Base-by-base conservation (phyloP, 1,284 basidiomycete species). In the Bondarzewia mesenterica region DNA sequence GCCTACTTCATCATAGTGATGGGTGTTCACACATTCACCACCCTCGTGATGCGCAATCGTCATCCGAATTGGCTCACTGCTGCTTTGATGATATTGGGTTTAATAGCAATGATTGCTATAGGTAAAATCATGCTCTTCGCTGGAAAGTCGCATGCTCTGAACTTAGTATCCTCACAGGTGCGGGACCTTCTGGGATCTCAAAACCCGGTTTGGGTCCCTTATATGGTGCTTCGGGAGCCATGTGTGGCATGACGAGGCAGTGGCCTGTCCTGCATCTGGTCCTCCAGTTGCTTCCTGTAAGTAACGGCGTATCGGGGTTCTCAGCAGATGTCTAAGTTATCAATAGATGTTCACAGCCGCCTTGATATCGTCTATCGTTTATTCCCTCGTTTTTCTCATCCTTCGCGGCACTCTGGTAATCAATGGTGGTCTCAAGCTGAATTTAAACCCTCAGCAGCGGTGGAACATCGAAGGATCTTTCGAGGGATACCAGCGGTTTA, bases 1-100 rank as follows among this genome's bases (percentile, higher is more conserved):
- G 79, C 77, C 8, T 86, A 77, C 65, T 88, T 86, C 60, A 81
- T 77, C 1, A 68, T 76, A 6, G 68, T 73, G 8, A 81, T 85
- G 51, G 79, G 77, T 2, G 57, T 84, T n/a, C 85, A 88, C 60
- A 77, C 80, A 0, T 82, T 86, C 66, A 74, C 71, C 54, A 77
- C 80, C 16, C 67, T 87, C 38, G 78, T 82, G 7, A 65, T 86
- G 46, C 71, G 70, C 47, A 69, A 69, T 51, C 72, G 72, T 26
- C 75, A 78, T 53, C 73, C 77, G 7, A 56, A 62, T 8, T 70
- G 77, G 63, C 61, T 77, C 20, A 76, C 72, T 52, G 58, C 62
- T 46, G 22, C 15, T 39, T 23, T 26, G 18, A 27, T 25, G 44
- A 20, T 45, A 18, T n/a, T 25, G 16, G 16, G 44, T 14, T 18